Base-by-base conservation (phyloP, 1,284 basidiomycete species). In the Cystobasidium pallidum region DNA sequence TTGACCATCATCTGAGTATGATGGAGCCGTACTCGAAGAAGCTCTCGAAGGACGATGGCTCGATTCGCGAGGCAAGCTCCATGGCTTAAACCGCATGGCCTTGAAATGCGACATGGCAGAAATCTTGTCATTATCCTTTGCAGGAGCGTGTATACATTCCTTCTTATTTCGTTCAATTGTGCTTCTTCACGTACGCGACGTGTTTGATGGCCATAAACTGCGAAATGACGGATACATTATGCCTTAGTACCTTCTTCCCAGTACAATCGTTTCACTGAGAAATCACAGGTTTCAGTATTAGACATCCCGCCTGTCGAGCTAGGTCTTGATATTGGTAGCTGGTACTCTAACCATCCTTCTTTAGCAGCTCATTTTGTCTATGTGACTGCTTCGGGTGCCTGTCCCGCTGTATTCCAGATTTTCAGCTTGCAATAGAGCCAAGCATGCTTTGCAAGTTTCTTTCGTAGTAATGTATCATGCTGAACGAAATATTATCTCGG, bases 381-480 rank as follows among this genome's bases (percentile, higher is more conserved):
- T 41, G 30, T 7, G 30, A 52, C 10, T 24, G 15, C 13, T 51
- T 51, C 30, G 43, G 0, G 8, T 13, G 21, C 17, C 26, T 34
- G 34, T 54, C 36, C 13, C 28, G 30, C 34, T 41, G 26, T 15
- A 71, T 71, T 36, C 32, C 3, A 41, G 32, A 17, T 45, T 52
- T 41, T 71, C 64, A 26, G 21, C 59, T 30, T 71, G 49, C 32
- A 64, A 13, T 15, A 39, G 45, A 24, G 43, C 13, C 4, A 64
- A 28, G 36, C 68, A 71, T 4, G 49, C 59, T 41, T 55, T 41
- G 41, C 68, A 71, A 15, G 68, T 71, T 28, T 71, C 68, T 49
- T 71, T 71, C 28, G 54, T 28, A 2, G 67, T n/a, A 28, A 64
- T 45, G 45, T 21, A 19, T 59, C 51, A 34, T 55, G 68, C 4